Evolutionary conservation across 169 alveolate species (phyloP).

Genomic region (Miamiensis avidus): DNA sequence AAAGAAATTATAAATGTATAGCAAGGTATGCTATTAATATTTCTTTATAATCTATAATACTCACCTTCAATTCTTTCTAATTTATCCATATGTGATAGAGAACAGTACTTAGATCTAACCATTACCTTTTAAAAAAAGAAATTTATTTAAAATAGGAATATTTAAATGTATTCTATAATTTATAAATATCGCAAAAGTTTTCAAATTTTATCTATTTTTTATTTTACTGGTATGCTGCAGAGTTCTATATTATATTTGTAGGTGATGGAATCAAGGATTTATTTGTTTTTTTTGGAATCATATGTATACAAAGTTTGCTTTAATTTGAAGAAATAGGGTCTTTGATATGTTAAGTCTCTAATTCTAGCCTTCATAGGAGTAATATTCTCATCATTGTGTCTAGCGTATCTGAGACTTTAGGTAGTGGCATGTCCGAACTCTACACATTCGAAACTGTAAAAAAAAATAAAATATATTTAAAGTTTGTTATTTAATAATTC

Average conservation of each 20-base stretch:
- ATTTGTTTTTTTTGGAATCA: too few relatives aligned
- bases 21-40: too few relatives aligned
- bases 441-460: neutral
- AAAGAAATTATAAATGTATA: conserved; percentile 81
- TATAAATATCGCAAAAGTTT: too few relatives aligned
- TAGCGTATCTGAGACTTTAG: neutral
- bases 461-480: too few relatives aligned
- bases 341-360: conserved; percentile 50
- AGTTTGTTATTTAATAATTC: neutral
- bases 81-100: conserved; percentile 89
- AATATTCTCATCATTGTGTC: conserved; percentile 38
- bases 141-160: conserved; percentile 80
- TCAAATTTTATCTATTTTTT: too few relatives aligned
- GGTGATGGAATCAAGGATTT: too few relatives aligned
- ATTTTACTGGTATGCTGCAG: conserved; percentile 87
- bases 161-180: too few relatives aligned
- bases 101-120: conserved; percentile 96
- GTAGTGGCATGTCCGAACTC: neutral
- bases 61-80: conserved; percentile 52
- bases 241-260: conserved; percentile 55
- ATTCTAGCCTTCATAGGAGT: conserved; percentile 68
- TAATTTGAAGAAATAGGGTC: conserved; percentile 47
- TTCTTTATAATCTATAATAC: conserved; percentile 24
- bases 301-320: conserved; percentile 77
- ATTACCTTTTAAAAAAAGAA: conserved; percentile 63